A percentile compares a stretch with the other conserved stretches of the same genome.
Conservation (phyloP, 108 stramenopile species). For the Phaeodactylum tricornutum region DNA sequence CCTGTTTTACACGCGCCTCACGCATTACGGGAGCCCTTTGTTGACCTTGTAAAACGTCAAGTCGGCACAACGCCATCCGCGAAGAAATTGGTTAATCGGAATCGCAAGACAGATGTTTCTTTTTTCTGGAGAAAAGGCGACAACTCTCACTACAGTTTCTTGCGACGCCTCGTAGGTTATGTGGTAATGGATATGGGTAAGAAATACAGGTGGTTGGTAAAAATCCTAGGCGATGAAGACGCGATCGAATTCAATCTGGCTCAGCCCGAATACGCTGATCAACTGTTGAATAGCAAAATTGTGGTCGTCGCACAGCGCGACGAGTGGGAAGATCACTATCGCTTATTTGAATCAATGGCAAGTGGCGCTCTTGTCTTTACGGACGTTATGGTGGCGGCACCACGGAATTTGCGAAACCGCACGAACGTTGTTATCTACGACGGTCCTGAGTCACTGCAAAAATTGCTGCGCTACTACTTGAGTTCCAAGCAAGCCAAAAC, state of each 20-base stretch:
- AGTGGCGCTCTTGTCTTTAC: slow-evolving; percentile 53
- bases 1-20: slow-evolving; percentile 16
- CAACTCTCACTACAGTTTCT: slow-evolving; percentile 30
- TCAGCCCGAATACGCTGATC: slow-evolving; percentile 12
- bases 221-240: slow-evolving; percentile 8
- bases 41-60: slow-evolving; percentile 10
- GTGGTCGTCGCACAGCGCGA: slow-evolving; percentile 54
- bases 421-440: slow-evolving; percentile 37
- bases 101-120: slow-evolving; percentile 12
- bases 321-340: slow-evolving; percentile 54
- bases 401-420: slow-evolving; percentile 20
- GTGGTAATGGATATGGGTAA: slow-evolving; percentile 4
- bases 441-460: slow-evolving; percentile 13
- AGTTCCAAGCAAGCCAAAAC: slow-evolving; percentile 15
- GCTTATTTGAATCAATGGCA: slow-evolving; percentile 43
- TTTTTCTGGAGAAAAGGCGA: slow-evolving; percentile 28
- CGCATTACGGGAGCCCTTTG: slow-evolving; percentile 23
- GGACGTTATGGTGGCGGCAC: slow-evolving; percentile 31
- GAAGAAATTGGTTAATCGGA: too few species aligned
- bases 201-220: neutral
- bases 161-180: slow-evolving; percentile 15
- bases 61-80: slow-evolving; percentile 5
- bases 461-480: slow-evolving; percentile 24
- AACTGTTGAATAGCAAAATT: slow-evolving; percentile 39
- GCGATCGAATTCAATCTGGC: slow-evolving; percentile 12